Percentiles rank a stretch among this genome's conserved stretches.
These are phyloP conservation scores for Neoarthrinium moseri DNA, from an alignment of 2,329 filamentous ascomycete genomes.

Conservation along the genomic window DNA sequence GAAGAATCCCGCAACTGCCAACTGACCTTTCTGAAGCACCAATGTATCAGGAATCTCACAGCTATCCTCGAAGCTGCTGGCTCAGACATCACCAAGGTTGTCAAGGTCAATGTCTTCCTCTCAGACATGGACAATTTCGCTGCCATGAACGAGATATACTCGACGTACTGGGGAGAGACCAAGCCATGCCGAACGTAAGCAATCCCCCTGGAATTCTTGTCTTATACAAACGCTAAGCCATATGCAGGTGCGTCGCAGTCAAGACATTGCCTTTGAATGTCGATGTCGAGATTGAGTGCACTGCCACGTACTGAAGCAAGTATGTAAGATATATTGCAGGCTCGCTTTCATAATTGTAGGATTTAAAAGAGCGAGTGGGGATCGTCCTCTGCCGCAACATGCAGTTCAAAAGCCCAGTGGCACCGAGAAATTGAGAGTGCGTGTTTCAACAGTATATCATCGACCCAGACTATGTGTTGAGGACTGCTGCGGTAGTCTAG, in stretches of 20 bases:
- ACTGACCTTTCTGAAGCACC: too few relatives aligned
- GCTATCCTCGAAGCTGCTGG: constrained; percentile 26
- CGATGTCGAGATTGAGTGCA: constrained; percentile 23
- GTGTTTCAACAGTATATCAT: too few relatives aligned
- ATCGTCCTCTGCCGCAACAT: too few relatives aligned
- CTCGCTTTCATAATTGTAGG: too few relatives aligned
- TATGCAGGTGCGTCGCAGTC: constrained; percentile 19
- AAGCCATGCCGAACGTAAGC: constrained; percentile 44
- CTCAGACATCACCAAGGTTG: constrained; percentile 24
- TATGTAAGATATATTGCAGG: too few relatives aligned
- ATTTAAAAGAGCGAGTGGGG: too few relatives aligned
- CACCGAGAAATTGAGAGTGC: too few relatives aligned
- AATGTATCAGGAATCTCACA: constrained; percentile 25
- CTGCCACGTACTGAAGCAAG: constrained; percentile 22
- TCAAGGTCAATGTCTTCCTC: constrained; percentile 28
- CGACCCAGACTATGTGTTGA: too few relatives aligned
- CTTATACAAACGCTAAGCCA: constrained; percentile 1
- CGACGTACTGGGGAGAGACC: constrained; percentile 55
- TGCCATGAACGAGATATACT: constrained; percentile 31
- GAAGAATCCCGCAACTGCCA: too few relatives aligned
- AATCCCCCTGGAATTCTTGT: background rate
- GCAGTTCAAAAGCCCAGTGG: too few relatives aligned
- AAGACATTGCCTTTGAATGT: constrained; percentile 20
- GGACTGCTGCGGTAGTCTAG: too few relatives aligned
- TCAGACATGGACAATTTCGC: constrained; percentile 27